Base-by-base conservation (phyloP, 305 asterid genomes). In the Fraxinus angustifolia region DNA sequence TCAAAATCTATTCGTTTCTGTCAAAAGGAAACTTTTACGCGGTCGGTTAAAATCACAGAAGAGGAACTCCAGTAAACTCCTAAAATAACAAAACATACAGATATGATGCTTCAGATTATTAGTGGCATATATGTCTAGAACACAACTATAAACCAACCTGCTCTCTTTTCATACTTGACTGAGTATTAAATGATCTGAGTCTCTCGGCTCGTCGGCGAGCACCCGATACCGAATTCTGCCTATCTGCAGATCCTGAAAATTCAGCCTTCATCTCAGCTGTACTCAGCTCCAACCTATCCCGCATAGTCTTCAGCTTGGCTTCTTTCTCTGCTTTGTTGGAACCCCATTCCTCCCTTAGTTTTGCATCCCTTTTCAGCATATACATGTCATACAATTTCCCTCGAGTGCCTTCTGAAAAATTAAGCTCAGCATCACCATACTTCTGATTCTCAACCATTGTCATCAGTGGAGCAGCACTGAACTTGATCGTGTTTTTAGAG, bases 281-380 rank as follows among this genome's bases (percentile, higher is more conserved):
- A 90, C 89, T 96, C 81, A 88, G 84, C 87, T 94, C 98, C 71
- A 94, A 90, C 87, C 90, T 93, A 84, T 96, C 96, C 80, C 89
- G 97, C 99, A 96, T 82, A 31, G 89, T 89, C 90, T 89, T 96
- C 87, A 94, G 75, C 83, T 86, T 90, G 58, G 98, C 97, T 90
- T 96, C 98, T 88, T 96, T 96, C 85, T 93, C 96, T 68, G 86
- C 88, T 72, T 93, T 86, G 72, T 89, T 94, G 74, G 93, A 90
- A 84, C 93, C 88, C 99, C 99, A 96, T 81, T 94, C 98, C 82
- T 88, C 97, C 90, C 87, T 90, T 71, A 96, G 91, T 81, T 94
- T 96, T 78, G 92, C 97, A 87, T 93, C 96, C 86, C 99, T 91
- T 90, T 89, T 96, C 79, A 90, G 91, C 84, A 90, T 90, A 82